phyloP scores from a whole-genome alignment of 2,329 filamentous ascomycete genomes.

The Byssoonygena ceratinophila region DNA sequence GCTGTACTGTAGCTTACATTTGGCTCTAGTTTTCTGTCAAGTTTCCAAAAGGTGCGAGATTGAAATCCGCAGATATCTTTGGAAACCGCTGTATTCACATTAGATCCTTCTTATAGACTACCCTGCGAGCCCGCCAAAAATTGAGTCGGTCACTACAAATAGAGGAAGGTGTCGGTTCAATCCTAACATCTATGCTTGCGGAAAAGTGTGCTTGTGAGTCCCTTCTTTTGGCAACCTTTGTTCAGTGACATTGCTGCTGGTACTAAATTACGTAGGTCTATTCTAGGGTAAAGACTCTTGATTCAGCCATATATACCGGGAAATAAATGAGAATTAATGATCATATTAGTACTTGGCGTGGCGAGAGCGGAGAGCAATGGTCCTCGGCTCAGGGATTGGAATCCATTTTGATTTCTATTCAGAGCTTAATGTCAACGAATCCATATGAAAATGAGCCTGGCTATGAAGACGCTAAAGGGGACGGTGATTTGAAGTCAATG shows the following conservation, averaged over 20 bases:
- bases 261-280: conserved; percentile 52
- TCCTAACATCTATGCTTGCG: conserved; percentile 85
- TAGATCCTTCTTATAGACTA: conserved; percentile 54
- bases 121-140: conserved; percentile 53
- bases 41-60: conserved; percentile 59
- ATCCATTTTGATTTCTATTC: conserved; percentile 87
- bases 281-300: conserved; percentile 56
- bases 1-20: background rate
- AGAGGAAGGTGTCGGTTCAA: conserved; percentile 83
- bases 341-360: conserved; percentile 72
- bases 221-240: background rate
- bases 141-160: conserved; percentile 72
- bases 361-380: conserved; percentile 86
- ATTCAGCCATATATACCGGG: background rate
- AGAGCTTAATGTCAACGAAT: conserved; percentile 87
- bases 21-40: conserved; percentile 57
- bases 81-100: background rate
- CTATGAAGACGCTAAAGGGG: conserved; percentile 63
- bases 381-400: conserved; percentile 91
- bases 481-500: conserved; percentile 61
- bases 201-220: conserved; percentile 82
- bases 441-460: conserved; percentile 96
- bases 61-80: background rate
- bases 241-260: conserved; percentile 15
- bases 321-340: background rate